A percentile compares a stretch with the other conserved stretches of the same genome.
These are phyloP conservation scores for Fabrea salina DNA, from an alignment of 169 alveolate species.

Conservation along the genomic window DNA sequence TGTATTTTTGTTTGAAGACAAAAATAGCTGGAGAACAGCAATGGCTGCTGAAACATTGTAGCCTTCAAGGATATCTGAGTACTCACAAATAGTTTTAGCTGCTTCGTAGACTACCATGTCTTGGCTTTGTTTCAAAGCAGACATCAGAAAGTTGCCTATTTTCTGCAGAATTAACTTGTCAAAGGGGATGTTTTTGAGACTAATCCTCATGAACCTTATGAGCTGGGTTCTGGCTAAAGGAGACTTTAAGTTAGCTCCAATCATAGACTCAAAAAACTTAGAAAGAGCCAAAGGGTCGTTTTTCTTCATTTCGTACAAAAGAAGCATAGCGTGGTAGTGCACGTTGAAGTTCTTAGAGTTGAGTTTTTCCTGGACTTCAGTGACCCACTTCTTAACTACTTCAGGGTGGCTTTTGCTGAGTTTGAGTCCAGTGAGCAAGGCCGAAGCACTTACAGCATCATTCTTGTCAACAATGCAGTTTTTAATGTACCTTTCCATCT, in stretches of 20 bases:
- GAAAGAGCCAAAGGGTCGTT: constrained; percentile 66
- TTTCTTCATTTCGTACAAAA: constrained; percentile 89
- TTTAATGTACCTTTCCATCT: constrained; percentile 90
- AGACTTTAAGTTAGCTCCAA: constrained; percentile 36
- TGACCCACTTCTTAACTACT: constrained; percentile 83
- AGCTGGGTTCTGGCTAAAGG: constrained; percentile 67
- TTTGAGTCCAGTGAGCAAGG: constrained; percentile 90
- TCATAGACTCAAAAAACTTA: constrained; percentile 52
- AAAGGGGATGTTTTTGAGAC: constrained; percentile 33
- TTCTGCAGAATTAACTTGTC: constrained; percentile 32
- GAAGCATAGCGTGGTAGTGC: constrained; percentile 93
- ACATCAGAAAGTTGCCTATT: constrained; percentile 41
- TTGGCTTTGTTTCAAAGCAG: constrained; percentile 58
- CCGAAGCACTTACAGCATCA: constrained; percentile 92
- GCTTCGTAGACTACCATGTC: constrained; percentile 82
- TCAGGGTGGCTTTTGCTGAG: constrained; percentile 87
- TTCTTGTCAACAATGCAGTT: constrained; percentile 90
- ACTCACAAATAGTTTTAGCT: constrained; percentile 66
- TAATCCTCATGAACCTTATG: constrained; percentile 59
- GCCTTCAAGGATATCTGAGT: constrained; percentile 7
- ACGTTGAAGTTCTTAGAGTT: constrained; percentile 87
- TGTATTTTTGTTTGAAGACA: constrained; percentile 35
- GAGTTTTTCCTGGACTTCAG: constrained; percentile 83
- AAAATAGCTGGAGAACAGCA: constrained; percentile 43
- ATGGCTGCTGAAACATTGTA: constrained; percentile 36